phyloP scores from a whole-genome alignment of 345 rosid genomes.

The Physaria fendleri region DNA sequence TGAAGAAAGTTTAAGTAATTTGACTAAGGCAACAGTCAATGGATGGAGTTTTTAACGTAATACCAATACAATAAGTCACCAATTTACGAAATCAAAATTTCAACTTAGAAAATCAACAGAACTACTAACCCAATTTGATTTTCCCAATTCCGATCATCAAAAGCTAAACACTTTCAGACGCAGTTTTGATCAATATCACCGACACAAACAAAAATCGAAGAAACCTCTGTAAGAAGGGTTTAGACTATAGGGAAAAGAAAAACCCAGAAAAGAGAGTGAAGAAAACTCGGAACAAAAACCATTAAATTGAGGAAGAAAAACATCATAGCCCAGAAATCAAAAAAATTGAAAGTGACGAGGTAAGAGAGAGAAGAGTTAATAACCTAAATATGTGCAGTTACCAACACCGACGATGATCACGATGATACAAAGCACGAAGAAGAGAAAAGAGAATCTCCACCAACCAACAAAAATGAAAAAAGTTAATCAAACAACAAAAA shows the following conservation, averaged over 20 bases:
- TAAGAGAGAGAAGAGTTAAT: constrained; percentile 7
- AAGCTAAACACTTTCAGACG: constrained; percentile 12
- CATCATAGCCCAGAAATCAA: constrained; percentile 3
- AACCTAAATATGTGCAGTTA: constrained; percentile 33
- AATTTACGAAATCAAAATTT: background rate
- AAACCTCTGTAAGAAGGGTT: background rate
- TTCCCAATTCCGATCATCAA: background rate
- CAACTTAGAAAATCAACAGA: background rate
- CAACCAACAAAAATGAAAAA: constrained; percentile 14
- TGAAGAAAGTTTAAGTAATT: constrained; percentile 15
- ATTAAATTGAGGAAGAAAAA: constrained; percentile 5
- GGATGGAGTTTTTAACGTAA: background rate
- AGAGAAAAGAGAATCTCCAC: constrained; percentile 23
- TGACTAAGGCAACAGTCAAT: constrained; percentile 14
- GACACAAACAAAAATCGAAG: background rate
- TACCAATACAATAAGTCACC: background rate
- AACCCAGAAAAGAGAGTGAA: background rate
- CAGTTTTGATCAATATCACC: background rate
- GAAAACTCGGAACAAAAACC: background rate
- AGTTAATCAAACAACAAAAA: background rate
- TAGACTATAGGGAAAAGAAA: background rate
- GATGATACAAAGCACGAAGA: constrained; percentile 25
- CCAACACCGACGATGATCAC: constrained; percentile 35
- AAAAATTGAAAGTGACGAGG: constrained; percentile 4
- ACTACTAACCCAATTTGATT: too few relatives aligned